Conservation (phyloP, 148 eudicot species). For the Rhododendron ferrugineum region DNA sequence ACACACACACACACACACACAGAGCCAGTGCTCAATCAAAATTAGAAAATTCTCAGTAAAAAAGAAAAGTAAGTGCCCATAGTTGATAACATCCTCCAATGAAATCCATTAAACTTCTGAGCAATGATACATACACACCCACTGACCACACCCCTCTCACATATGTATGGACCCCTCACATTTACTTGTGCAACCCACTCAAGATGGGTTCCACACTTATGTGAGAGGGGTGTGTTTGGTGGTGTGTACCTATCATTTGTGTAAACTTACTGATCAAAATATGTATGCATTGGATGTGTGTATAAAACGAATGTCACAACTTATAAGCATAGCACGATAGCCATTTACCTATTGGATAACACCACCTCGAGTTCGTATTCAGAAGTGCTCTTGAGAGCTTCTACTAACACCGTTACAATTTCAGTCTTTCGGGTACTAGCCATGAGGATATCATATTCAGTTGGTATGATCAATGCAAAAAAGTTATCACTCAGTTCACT, state of each 20-base stretch:
- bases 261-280: background rate
- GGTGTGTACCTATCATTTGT: background rate
- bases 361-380: slow-evolving; percentile 75
- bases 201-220: too few species aligned
- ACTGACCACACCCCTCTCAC: background rate
- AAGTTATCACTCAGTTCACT: slow-evolving; percentile 85
- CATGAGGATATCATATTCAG: slow-evolving; percentile 91
- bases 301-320: background rate
- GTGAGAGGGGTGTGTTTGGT: too few species aligned
- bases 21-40: background rate
- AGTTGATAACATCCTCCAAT: background rate
- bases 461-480: slow-evolving; percentile 72
- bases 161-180: too few species aligned
- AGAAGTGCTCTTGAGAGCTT: slow-evolving; percentile 65
- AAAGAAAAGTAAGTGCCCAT: background rate
- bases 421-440: slow-evolving; percentile 92
- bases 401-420: slow-evolving; percentile 66
- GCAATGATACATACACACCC: background rate
- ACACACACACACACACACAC: background rate
- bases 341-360: slow-evolving; percentile 63
- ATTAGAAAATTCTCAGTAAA: background rate
- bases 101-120: background rate
- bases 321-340: background rate
- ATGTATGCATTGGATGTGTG: background rate
- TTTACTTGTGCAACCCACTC: too few species aligned